Evolutionary conservation across 257 asterid species (phyloP), one percentile per base, ranked within the genome.

Genomic region (Thymus quinquecostatus): DNA sequence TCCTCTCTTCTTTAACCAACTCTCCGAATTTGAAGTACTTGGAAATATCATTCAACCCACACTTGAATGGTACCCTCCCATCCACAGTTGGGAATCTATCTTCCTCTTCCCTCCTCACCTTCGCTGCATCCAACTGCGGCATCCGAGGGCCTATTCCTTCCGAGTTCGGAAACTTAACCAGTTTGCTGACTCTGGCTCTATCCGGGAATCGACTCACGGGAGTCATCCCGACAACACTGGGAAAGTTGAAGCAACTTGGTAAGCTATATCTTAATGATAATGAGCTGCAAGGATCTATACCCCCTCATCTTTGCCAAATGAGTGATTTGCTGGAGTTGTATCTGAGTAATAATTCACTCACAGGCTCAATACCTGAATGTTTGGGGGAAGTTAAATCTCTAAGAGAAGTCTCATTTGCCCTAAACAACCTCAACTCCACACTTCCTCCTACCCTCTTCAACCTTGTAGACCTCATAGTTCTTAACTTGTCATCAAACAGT

Each of bases 101-200:
- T 1, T 2, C 64, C 13, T 69, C 64, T 36, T 64, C 79, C 8
- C 54, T 70, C 10, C 7, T n/a, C 32, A 28, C 36, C 1, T 73
- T 81, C 3, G 1, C 3, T 1, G 80, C 64, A 7, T 12, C 8
- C 2, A 12, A 34, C 64, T 34, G 64, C 47, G 13, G 10, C 12
- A 59, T 59, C 12, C 45, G 12, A 2, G 82, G 78, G 1, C n/a
- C 10, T 7, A 77, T 81, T 60, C 82, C 82, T 57, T 29, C 61
- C 2, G 73, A 28, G 4, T 59, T 82, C 13, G 83, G 81, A 43
- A 75, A 38, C 1, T 36, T 60, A 3, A 36, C 13, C 66, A n/a
- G 66, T 13, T 60, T 60, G 32, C 48, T 6, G 14, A 36, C 32
- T 2, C 8, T 60, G n/a, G 32, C 2, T n/a, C 3, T 60, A 7